Base-by-base conservation (phyloP, 1,284 basidiomycete species). In the Agroathelia rolfsii region DNA sequence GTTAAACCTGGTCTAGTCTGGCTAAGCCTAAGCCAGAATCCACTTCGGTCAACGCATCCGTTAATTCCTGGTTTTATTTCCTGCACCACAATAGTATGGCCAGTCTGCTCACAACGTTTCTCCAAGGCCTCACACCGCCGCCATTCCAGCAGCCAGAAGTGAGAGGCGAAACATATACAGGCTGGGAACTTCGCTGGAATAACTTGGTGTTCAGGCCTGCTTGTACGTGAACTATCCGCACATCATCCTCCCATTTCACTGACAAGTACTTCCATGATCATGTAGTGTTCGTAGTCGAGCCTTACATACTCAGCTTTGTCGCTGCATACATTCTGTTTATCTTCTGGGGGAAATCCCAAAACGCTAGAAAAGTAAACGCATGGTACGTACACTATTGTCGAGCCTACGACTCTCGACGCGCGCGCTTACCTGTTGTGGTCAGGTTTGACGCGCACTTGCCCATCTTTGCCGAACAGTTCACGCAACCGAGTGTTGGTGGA, bases 151-250 rank as follows among this genome's bases (percentile, higher is more conserved):
- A 62, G 5, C 37, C 55, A 3, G n/a, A n/a, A n/a, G n/a, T n/a
- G n/a, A n/a, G n/a, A n/a, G n/a, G n/a, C n/a, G 50, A 56, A 6
- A 59, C 73, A 19, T 81, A 78, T 45, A 51, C 64, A 13, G 79
- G 86, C 11, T 52, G 70, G 29, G 69, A 92, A 53, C 75, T 65
- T 50, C 64, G 58, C 41, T 89, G 79, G 78, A 79, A 70, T 50
- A 66, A 76, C 41, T 58, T 93, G 45, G 72, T 77, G 27, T 86
- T 92, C 59, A 64, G 86, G 31, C 88, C 88, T 8, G 81, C 78
- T n/a, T 53, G 81, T 82, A 47, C 39, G 74, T 58, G 22, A 7
- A n/a, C 22, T 22, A n/a, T n/a, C n/a, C n/a, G n/a, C n/a, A 32
- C 36, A 42, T 20, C 13, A 19, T 27, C 30, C 17, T 13, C 29